Evolutionary conservation across 495 filamentous ascomycete genomes (phyloP).

Genomic region (Penicillium daleae): DNA sequence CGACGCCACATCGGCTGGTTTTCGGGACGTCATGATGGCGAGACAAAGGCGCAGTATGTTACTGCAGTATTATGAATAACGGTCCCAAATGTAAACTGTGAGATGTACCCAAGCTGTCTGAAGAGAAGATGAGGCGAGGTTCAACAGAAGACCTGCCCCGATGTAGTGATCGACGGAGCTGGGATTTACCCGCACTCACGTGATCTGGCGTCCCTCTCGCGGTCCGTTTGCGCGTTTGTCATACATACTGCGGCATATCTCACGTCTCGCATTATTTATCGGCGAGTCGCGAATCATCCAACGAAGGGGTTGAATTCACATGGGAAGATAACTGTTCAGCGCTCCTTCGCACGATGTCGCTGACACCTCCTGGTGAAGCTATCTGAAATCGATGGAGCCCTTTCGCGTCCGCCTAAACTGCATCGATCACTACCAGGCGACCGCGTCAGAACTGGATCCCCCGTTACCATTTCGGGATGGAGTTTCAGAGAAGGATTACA

Average conservation of each 20-base stretch:
- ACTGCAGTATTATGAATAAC: neutral
- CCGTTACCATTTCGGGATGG: constrained; percentile 62
- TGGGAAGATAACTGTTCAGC: neutral
- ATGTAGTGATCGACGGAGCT: constrained; percentile 5
- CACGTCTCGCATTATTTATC: constrained; percentile 3
- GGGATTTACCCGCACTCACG: constrained; percentile 28
- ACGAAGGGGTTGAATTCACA: constrained; percentile 1
- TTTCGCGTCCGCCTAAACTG: constrained; percentile 92
- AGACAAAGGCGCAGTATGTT: neutral
- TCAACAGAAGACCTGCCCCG: neutral
- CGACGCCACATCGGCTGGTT: constrained; percentile 53
- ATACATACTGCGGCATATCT: constrained; percentile 17
- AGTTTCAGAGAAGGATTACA: constrained; percentile 53
- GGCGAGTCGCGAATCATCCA: constrained; percentile 3
- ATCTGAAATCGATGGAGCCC: constrained; percentile 55
- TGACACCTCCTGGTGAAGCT: constrained; percentile 30
- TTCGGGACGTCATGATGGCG: constrained; percentile 46
- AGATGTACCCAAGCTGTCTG: neutral
- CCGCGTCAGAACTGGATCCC: constrained; percentile 81
- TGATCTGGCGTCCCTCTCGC: constrained; percentile 39
- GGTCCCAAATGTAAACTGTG: neutral
- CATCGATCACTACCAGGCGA: constrained; percentile 88
- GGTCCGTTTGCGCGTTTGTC: constrained; percentile 9
- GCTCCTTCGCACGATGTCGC: constrained; percentile 30
- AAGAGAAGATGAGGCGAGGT: constrained; percentile 11